Base-by-base conservation (phyloP, 169 alveolate genomes). In the Plasmodium inui region DNA sequence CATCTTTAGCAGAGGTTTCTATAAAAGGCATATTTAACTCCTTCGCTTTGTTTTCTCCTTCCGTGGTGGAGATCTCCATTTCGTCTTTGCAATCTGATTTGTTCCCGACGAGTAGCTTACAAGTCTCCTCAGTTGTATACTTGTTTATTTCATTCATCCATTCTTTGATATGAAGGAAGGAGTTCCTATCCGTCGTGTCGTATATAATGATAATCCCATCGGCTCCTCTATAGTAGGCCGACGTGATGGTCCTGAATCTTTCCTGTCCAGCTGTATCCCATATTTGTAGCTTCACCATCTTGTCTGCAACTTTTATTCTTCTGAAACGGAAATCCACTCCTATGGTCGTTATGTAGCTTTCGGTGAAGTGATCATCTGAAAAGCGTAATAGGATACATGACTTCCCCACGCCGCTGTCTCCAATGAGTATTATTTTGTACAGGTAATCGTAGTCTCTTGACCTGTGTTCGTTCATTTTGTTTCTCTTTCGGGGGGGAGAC, bases 261-360 rank as follows among this genome's bases (percentile, higher is more conserved):
- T 98, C 99, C 94, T 98, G 99, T 28, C 99, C 99, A 2, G 99
- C 99, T 14, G 99, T 98, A 90, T 98, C 99, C 99, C 99, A 98
- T 96, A 99, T 98, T 96, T 99, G 98, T 74, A 99, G 96, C 81
- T 98, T 99, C 55, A 98, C 98, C 39, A 97, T 93, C 73, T 97
- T 97, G 0, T 98, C 99, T 72, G 97, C 98, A 57, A 98, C 98
- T 88, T 97, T 97, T 34, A 98, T 91, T 61, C 99, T 98, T 82
- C 99, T 97, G 57, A 98, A 97, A 82, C 99, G 79, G 30, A 98
- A 98, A 82, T 98, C 98, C 9, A 97, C 98, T 19, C 98, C 99
- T 50, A 98, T 98, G 10, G 98, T 97, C 14, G 98, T 93, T 84
- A 97, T 97, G 93, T 97, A 97, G 88, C 97, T 97, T 93, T 97